Evolutionary conservation across 2,329 filamentous ascomycete species (phyloP).

Genomic region (Gnomoniopsis smithogilvyi): DNA sequence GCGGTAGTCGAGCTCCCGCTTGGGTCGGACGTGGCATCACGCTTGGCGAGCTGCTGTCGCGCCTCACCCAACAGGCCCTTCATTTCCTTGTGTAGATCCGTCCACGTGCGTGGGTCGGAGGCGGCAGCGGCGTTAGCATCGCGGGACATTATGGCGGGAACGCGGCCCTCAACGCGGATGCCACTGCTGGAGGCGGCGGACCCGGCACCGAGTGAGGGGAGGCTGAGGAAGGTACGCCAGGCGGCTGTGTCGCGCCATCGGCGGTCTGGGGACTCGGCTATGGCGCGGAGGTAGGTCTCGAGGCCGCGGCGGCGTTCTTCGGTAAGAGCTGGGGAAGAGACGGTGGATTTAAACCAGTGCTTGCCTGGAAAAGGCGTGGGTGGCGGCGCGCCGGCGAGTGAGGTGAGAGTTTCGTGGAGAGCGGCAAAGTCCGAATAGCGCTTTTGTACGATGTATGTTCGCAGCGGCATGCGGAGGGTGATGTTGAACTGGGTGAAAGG

Average conservation of each 20-base stretch:
- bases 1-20: slow-evolving; percentile 38
- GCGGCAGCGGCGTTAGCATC: slow-evolving; percentile 40
- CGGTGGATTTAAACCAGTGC: slow-evolving; percentile 73
- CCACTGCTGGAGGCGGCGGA: slow-evolving; percentile 46
- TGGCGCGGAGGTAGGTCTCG: slow-evolving; percentile 68
- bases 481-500: slow-evolving; percentile 78
- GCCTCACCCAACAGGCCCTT: slow-evolving; percentile 69
- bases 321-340: slow-evolving; percentile 66
- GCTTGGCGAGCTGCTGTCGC: slow-evolving; percentile 59
- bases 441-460: slow-evolving; percentile 73
- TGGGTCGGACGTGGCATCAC: slow-evolving; percentile 56
- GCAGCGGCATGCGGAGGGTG: slow-evolving; percentile 70
- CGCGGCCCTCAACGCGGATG: slow-evolving; percentile 26
- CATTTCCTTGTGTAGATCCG: slow-evolving; percentile 72
- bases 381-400: slow-evolving; percentile 59
- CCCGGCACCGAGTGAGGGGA: slow-evolving; percentile 52
- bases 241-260: slow-evolving; percentile 71
- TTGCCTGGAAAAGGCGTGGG: slow-evolving; percentile 68
- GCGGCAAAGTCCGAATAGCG: slow-evolving; percentile 77
- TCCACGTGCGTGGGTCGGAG: slow-evolving; percentile 66
- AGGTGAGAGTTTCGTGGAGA: slow-evolving; percentile 61
- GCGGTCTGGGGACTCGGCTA: slow-evolving; percentile 70
- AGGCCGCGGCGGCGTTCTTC: slow-evolving; percentile 66
- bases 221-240: slow-evolving; percentile 71
- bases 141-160: slow-evolving; percentile 32